phyloP scores from a whole-genome alignment of 768 basidiomycete species.

The Lactarius trivialis region DNA sequence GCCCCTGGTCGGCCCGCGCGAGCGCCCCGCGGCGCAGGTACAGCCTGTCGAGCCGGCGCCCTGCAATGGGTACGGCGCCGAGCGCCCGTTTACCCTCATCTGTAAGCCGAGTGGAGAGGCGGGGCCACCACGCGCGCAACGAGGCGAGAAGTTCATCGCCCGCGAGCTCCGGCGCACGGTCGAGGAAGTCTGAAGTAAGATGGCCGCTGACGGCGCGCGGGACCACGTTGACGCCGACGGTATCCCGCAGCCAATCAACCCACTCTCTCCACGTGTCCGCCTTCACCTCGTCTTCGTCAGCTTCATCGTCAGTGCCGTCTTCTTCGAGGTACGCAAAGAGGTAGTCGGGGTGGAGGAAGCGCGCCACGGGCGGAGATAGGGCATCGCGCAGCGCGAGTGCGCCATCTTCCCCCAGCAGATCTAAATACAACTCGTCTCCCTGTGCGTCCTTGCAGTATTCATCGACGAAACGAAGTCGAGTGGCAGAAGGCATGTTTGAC shows the following conservation, averaged over 20 bases:
- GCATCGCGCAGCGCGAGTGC: conserved; percentile 8
- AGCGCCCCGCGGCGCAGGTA: conserved; percentile 15
- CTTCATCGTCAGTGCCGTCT: no score
- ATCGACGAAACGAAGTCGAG: conserved; percentile 12
- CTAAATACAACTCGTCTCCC: conserved; percentile 14
- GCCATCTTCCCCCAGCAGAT: conserved; percentile 1
- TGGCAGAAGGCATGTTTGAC: conserved; percentile 1
- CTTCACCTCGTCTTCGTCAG: background rate
- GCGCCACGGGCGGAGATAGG: conserved; percentile 7
- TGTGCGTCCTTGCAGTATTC: conserved; percentile 4
- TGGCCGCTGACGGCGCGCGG: conserved; percentile 17
- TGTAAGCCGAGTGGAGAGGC: background rate
- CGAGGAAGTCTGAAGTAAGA: conserved; percentile 17
- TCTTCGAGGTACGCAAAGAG: conserved; percentile 14
- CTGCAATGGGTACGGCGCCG: conserved; percentile 1
- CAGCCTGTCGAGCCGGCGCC: conserved; percentile 13
- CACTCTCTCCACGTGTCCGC: conserved; percentile 9
- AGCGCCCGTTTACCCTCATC: conserved; percentile 1
- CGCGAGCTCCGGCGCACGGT: background rate
- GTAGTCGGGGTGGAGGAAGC: conserved; percentile 14
- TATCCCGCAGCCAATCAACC: conserved; percentile 19
- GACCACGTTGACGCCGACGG: conserved; percentile 15
- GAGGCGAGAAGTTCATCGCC: conserved; percentile 3
- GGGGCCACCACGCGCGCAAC: conserved; percentile 17
- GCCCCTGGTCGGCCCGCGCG: background rate